phyloP scores from a whole-genome alignment of 768 basidiomycete genomes.

The Macrocybe gigantea region DNA sequence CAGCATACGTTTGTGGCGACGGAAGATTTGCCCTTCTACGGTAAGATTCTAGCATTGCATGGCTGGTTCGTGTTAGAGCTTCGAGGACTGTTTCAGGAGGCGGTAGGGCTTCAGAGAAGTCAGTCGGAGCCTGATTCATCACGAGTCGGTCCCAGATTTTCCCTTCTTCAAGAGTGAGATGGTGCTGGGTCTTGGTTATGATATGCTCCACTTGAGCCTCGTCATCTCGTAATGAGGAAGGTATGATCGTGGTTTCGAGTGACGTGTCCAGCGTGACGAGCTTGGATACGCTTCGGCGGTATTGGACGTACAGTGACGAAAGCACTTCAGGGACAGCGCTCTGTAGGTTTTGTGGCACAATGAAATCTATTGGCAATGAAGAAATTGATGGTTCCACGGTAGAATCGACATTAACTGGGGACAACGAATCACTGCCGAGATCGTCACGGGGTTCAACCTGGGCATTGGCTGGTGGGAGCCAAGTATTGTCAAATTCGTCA shows the following conservation, averaged over 20 bases:
- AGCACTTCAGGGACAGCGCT: slow-evolving; percentile 5
- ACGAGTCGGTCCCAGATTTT: slow-evolving; percentile 48
- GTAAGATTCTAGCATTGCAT: slow-evolving; percentile 58
- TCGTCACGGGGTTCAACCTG: too few relatives aligned
- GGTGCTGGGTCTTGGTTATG: slow-evolving; percentile 58
- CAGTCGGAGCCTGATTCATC: slow-evolving; percentile 4
- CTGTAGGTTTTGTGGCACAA: neutral
- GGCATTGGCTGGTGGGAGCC: too few relatives aligned
- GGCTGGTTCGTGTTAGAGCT: slow-evolving; percentile 45
- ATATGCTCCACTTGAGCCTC: slow-evolving; percentile 35
- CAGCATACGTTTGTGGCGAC: slow-evolving; percentile 57
- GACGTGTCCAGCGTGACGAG: neutral
- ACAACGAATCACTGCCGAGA: too few relatives aligned
- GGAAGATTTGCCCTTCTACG: slow-evolving; percentile 57
- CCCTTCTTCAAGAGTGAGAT: slow-evolving; percentile 57
- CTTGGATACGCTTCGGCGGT: neutral
- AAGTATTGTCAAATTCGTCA: too few relatives aligned
- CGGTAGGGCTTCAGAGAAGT: slow-evolving; percentile 2
- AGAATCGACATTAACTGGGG: too few relatives aligned
- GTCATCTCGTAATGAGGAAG: slow-evolving; percentile 8
- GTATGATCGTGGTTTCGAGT: slow-evolving; percentile 8
- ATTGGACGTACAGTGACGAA: slow-evolving; percentile 22
- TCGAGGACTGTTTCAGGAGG: slow-evolving; percentile 12
- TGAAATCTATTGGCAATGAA: neutral
- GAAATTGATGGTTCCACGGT: neutral